Base-by-base conservation (phyloP, 768 basidiomycete genomes). In the Lactarius deliciosus region DNA sequence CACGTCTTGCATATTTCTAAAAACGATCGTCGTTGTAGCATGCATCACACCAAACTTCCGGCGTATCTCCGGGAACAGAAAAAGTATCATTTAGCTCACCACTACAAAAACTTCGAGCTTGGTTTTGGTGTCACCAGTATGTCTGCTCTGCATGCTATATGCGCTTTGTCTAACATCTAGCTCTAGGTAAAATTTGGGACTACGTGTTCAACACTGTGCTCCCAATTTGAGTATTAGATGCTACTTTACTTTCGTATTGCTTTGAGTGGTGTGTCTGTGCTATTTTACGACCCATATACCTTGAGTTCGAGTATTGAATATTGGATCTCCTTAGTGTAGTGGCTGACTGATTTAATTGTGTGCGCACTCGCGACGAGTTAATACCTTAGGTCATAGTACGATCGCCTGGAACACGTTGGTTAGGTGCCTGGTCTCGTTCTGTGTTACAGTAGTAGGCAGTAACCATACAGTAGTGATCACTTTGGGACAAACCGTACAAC, bases 51-150 rank as follows among this genome's bases (percentile, higher is more conserved):
- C 3, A 86, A 81, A 71, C 85, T 96, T 28, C 94, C 94, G 3
- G 80, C 87, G 41, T 97, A 98, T 78, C 76, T 98, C 78, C 83
- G 83, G 65, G 90, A 94, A 75, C 90, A 92, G 91, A 99, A 99
- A 82, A 92, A 92, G 75, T 98, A 98, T 74, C 97, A 99, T 73
- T 85, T 99, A 69, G 95, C 94, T 8, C 96, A 98, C 74, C 96
- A 98, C 76, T 97, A 96, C 82, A 97, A 97, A 79, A 96, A 97
- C 80, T 96, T 94, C 75, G 94, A 97, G 74, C 89, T 98, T 54
- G 96, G 95, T 20, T 98, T 96, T 74, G 96, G 96, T 38, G 96
- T 98, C 13, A 98, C 96, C 8, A 94, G 92, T 91, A 72, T 61
- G 86, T 78, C 16, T 43, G 45, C 32, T 68, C 22, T 30, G 28